These are phyloP conservation scores for Globisporangium splendens DNA, from an alignment of 352 stramenopile genomes.

Conservation along the genomic window DNA sequence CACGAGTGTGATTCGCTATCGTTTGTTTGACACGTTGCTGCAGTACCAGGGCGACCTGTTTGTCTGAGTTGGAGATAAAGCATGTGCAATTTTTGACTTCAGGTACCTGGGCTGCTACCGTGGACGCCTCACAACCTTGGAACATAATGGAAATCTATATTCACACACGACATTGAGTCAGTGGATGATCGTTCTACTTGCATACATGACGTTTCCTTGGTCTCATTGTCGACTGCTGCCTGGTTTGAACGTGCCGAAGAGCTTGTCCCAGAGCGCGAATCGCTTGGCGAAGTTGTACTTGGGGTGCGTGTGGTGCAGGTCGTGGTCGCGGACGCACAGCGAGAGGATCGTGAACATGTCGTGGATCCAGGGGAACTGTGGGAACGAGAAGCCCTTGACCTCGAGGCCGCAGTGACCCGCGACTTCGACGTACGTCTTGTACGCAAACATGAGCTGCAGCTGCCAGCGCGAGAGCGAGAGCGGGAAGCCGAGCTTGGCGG, in stretches of 20 bases:
- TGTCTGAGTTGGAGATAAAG: too few species aligned
- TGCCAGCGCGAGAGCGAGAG: conserved; percentile 62
- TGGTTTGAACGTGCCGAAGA: conserved; percentile 69
- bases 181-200: too few species aligned
- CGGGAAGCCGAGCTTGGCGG: conserved; percentile 33
- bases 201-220: too few species aligned
- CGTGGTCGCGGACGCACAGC: conserved; percentile 77
- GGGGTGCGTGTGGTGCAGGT: conserved; percentile 81
- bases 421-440: conserved; percentile 89
- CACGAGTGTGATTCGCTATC: conserved; percentile 43
- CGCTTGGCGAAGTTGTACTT: conserved; percentile 88
- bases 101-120: too few species aligned
- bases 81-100: too few species aligned
- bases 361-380: conserved; percentile 74
- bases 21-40: conserved; percentile 66
- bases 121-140: too few species aligned
- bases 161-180: too few species aligned
- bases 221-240: too few species aligned
- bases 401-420: conserved; percentile 80
- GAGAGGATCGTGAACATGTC: conserved; percentile 35
- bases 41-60: conserved; percentile 8
- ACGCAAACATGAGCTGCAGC: conserved; percentile 76
- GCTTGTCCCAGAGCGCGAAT: conserved; percentile 84
- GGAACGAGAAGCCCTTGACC: conserved; percentile 84
- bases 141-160: too few species aligned